These are phyloP conservation scores for Huntiella moniliformis DNA, from an alignment of 2,329 filamentous ascomycete genomes.

Conservation along the genomic window DNA sequence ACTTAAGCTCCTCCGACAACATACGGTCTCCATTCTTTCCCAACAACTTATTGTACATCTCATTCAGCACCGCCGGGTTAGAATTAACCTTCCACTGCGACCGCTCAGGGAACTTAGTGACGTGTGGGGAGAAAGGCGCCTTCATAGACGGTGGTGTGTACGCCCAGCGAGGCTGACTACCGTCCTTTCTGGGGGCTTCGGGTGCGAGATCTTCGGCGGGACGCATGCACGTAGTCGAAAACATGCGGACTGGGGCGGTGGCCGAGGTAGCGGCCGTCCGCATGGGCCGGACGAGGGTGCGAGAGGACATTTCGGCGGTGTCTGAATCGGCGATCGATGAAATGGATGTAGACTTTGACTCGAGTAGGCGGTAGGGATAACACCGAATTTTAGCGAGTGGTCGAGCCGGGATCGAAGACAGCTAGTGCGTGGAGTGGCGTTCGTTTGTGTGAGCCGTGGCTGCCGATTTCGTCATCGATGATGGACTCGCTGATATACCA, in stretches of 20 bases:
- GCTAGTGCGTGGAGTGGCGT: neutral
- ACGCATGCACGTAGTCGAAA: conserved; percentile 1
- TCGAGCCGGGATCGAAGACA: no score
- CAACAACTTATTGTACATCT: conserved; percentile 58
- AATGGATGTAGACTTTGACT: no score
- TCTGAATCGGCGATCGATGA: neutral
- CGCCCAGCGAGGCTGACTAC: conserved; percentile 41
- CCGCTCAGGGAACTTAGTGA: conserved; percentile 32
- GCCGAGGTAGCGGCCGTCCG: neutral
- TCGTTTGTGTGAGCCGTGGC: neutral
- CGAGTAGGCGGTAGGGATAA: no score
- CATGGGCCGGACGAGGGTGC: neutral
- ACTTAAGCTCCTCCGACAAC: conserved; percentile 82
- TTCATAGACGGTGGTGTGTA: conserved; percentile 52
- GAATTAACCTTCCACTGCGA: conserved; percentile 53
- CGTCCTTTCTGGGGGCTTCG: neutral
- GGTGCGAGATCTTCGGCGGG: neutral
- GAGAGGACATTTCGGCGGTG: neutral
- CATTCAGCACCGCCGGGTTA: conserved; percentile 54
- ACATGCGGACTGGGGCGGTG: neutral
- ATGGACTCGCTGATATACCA: neutral
- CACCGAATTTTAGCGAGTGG: no score
- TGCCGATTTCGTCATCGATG: conserved; percentile 1
- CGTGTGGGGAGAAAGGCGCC: conserved; percentile 46
- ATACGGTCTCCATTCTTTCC: conserved; percentile 53